These are phyloP conservation scores for Diaporthe batatas DNA, from an alignment of 2,329 filamentous ascomycete species.

Conservation along the genomic window DNA sequence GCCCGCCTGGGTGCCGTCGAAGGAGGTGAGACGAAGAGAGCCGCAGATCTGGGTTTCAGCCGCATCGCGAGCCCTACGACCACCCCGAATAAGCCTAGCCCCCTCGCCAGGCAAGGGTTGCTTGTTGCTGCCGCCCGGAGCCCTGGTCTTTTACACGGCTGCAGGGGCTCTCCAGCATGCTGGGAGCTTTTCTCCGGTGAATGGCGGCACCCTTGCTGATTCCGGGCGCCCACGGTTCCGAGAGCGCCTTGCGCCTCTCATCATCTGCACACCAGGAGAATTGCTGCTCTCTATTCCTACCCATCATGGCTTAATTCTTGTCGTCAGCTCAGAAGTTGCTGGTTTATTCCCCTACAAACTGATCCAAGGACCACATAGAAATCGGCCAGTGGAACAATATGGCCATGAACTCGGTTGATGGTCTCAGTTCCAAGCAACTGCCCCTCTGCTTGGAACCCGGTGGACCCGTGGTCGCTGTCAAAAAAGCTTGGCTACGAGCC, in stretches of 20 bases:
- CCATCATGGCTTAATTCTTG: not conserved
- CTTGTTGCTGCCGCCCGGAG: conserved; percentile 16
- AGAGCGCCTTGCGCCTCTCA: not conserved
- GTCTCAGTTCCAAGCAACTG: not conserved
- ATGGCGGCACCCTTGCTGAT: conserved; percentile 7
- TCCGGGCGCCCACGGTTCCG: conserved; percentile 20
- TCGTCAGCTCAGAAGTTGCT: not conserved
- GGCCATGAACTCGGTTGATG: not conserved
- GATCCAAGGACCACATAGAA: not conserved
- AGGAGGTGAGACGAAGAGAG: conserved; percentile 38
- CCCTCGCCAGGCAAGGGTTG: not conserved
- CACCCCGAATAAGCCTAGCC: conserved; percentile 2
- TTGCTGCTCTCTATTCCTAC: not conserved
- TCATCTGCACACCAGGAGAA: not conserved
- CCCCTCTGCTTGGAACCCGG: too few relatives aligned
- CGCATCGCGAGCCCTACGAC: conserved; percentile 29
- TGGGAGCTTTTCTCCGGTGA: not conserved
- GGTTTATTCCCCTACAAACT: not conserved
- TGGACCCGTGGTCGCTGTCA: conserved; percentile 9
- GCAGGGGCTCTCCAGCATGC: conserved; percentile 27
- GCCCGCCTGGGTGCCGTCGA: conserved; percentile 1
- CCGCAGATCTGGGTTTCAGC: conserved; percentile 42
- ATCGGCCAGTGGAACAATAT: not conserved
- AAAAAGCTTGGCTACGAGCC: conserved; percentile 29
- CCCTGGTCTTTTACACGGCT: conserved; percentile 13